These are phyloP conservation scores for Naganishia onofrii DNA, from an alignment of 768 basidiomycete species.

Conservation along the genomic window DNA sequence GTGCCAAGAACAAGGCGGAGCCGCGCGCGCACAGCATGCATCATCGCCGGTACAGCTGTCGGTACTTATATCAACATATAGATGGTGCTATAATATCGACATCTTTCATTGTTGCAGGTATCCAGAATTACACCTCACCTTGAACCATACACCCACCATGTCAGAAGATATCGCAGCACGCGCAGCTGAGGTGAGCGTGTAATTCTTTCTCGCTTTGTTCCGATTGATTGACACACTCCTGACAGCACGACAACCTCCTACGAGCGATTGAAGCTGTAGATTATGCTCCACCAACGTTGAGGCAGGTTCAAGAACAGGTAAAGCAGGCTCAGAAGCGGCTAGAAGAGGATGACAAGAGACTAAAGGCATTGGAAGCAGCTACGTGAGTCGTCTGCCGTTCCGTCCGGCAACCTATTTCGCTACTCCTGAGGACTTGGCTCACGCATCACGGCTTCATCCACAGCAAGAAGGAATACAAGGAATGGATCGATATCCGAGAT, in stretches of 20 bases:
- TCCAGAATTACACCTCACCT: background rate
- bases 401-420: no score
- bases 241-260: conserved; percentile 23
- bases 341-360: background rate
- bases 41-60: no score
- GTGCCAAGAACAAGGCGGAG: background rate
- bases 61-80: no score
- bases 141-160: conserved; percentile 5
- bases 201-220: background rate
- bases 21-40: background rate
- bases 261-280: conserved; percentile 28
- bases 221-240: background rate
- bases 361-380: conserved; percentile 22
- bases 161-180: conserved; percentile 23
- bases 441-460: background rate
- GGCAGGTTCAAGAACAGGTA: conserved; percentile 24
- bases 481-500: conserved; percentile 28
- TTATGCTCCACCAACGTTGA: conserved; percentile 29
- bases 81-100: no score
- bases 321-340: conserved; percentile 19
- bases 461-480: conserved; percentile 33
- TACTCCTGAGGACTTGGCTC: no score
- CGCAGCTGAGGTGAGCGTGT: conserved; percentile 21
- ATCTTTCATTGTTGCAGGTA: no score
- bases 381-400: conserved; percentile 23